A percentile compares a stretch with the other conserved stretches of the same genome.
phyloP scores from a whole-genome alignment of 1,284 basidiomycete species.

The Cryptococcus floricola region DNA sequence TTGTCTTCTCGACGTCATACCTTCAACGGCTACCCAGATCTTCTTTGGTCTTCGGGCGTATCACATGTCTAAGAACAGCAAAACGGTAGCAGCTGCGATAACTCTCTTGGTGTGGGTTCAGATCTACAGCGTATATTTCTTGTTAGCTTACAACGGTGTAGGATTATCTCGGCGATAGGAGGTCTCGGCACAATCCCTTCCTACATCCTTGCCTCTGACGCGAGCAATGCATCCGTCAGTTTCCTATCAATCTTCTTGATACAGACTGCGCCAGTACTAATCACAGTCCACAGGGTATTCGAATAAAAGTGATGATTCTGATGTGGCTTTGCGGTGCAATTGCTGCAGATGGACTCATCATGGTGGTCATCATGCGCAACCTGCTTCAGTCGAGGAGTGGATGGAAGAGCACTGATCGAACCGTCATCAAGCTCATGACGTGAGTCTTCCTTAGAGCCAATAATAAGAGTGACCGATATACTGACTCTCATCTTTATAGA shows the following conservation, averaged over 20 bases:
- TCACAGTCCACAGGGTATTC: neutral
- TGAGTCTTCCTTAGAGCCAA: neutral
- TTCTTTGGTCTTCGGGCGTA: slow-evolving; percentile 14
- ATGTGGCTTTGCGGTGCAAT: neutral
- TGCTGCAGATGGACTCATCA: slow-evolving; percentile 8
- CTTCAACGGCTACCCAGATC: slow-evolving; percentile 8
- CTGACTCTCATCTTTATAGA: neutral
- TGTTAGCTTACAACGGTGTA: neutral
- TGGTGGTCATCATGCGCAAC: slow-evolving; percentile 3
- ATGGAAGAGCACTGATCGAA: slow-evolving; percentile 10
- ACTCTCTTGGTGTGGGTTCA: slow-evolving; percentile 4
- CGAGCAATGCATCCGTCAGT: neutral
- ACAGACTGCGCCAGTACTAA: neutral
- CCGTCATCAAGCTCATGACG: slow-evolving; percentile 9
- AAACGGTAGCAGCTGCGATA: slow-evolving; percentile 1
- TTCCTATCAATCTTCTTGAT: neutral
- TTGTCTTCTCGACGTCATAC: slow-evolving; percentile 3
- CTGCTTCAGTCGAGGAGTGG: slow-evolving; percentile 10
- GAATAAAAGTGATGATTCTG: neutral
- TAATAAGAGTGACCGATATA: neutral
- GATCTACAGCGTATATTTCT: neutral
- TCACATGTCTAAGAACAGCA: slow-evolving; percentile 4
- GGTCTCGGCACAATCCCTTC: slow-evolving; percentile 2
- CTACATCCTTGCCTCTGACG: neutral
- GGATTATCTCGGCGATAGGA: slow-evolving; percentile 3